Base-by-base conservation (phyloP, 1,284 basidiomycete species). In the Bondarzewia mesenterica region DNA sequence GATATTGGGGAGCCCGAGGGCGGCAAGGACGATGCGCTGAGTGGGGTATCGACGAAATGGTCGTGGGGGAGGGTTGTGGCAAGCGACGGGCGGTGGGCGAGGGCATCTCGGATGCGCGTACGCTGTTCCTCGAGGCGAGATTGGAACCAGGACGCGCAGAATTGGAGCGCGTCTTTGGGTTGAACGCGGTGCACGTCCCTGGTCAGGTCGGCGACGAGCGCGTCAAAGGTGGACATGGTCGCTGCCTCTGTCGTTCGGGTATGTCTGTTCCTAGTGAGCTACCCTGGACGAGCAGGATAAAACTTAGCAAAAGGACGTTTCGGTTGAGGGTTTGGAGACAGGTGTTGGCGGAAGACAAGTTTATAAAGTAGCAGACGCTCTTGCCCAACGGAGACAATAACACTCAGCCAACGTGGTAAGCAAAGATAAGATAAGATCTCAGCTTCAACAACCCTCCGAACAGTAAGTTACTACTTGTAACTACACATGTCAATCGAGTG, bases 141-240 rank as follows among this genome's bases (percentile, higher is more conserved):
- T 62, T 94, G 89, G 71, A 97, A 97, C 94, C 94, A 98, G 63
- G 85, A 93, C 46, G 93, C 85, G 61, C 91, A 95, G 71, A 91
- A 97, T 67, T 97, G 94, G 46, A 96, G 81, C 4, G 87, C 79
- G 62, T 97, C 94, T 58, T 79, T 80, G 16, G 93, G 94, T 60
- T 92, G 87, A 15, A 84, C 87, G 54, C 89, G 82, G 36, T 88
- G 74, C 43, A 81, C 81, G 66, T 96, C 94, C 60, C 89, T 82
- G 57, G 89, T 88, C 53, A 97, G 77, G 60, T 97, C 92, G 56
- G 77, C 80, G 58, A 97, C 76, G 57, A 97, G 80, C 26, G 71
- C 66, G 58, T 89, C 82, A 62, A 89, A 90, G 23, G 88, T 88
- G 36, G 87, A 85, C 74, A 32, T 32, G n/a, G 12, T 10, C 12